Percentiles rank a stretch among this genome's conserved stretches.
These are phyloP conservation scores for Coemansia reversa DNA, from an alignment of 192 early-diverging fungal genomes.

Conservation along the genomic window DNA sequence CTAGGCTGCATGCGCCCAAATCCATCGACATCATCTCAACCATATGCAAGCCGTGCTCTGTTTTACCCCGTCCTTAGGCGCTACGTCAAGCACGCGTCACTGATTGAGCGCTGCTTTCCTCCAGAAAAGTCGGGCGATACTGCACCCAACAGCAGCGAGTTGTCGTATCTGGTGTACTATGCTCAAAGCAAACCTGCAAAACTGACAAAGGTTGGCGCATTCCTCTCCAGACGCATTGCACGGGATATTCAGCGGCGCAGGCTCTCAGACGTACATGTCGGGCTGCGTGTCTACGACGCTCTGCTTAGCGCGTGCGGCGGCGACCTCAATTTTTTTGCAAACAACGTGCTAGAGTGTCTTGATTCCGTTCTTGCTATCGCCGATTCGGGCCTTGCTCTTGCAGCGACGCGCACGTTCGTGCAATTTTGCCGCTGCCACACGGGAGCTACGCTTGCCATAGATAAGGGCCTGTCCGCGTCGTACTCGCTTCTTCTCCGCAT, in stretches of 20 bases:
- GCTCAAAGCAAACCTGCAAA: slow-evolving; percentile 85
- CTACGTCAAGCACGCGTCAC: slow-evolving; percentile 73
- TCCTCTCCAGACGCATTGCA: slow-evolving; percentile 69
- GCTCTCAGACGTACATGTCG: slow-evolving; percentile 67
- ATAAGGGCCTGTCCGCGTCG: slow-evolving; percentile 56
- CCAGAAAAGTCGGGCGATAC: slow-evolving; percentile 33
- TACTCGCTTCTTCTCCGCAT: slow-evolving; percentile 60
- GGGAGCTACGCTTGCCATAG: slow-evolving; percentile 68
- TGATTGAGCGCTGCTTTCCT: slow-evolving; percentile 78
- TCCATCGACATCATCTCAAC: slow-evolving; percentile 36
- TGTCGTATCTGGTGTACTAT: slow-evolving; percentile 88
- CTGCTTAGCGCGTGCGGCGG: slow-evolving; percentile 69
- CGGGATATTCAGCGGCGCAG: slow-evolving; percentile 63
- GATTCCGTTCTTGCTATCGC: slow-evolving; percentile 57
- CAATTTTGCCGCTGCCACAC: slow-evolving; percentile 71
- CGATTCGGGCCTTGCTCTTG: slow-evolving; percentile 61
- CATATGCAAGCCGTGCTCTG: slow-evolving; percentile 21
- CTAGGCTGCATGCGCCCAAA: slow-evolving; percentile 22
- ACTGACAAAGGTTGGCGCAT: slow-evolving; percentile 83
- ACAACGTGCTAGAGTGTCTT: slow-evolving; percentile 73
- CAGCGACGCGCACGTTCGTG: slow-evolving; percentile 67
- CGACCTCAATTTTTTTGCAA: slow-evolving; percentile 81
- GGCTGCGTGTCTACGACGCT: slow-evolving; percentile 71
- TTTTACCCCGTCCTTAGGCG: slow-evolving; percentile 51
- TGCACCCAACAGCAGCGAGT: slow-evolving; percentile 69